Evolutionary conservation across 768 basidiomycete species (phyloP).

Genomic region (Leccinum uliginosum): DNA sequence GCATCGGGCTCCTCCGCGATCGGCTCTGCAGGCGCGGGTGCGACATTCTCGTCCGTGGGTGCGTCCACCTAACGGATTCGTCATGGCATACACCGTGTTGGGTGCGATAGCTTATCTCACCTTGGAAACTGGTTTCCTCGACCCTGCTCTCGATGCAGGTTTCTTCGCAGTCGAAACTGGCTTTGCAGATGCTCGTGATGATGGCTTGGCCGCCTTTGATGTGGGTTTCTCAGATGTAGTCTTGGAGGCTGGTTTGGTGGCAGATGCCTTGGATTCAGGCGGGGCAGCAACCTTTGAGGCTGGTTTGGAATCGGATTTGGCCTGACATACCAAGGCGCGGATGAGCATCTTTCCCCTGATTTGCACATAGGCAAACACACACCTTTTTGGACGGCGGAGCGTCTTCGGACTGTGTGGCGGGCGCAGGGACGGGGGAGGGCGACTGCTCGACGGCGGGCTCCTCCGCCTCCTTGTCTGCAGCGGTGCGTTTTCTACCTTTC

Average conservation of each 20-base stretch:
- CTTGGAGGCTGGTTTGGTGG: slow-evolving; percentile 29
- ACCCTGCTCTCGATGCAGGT: slow-evolving; percentile 54
- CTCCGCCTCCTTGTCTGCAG: slow-evolving; percentile 38
- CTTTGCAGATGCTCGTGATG: slow-evolving; percentile 38
- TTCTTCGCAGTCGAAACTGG: slow-evolving; percentile 46
- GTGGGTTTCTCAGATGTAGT: slow-evolving; percentile 38
- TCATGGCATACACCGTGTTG: neutral
- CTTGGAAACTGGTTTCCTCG: slow-evolving; percentile 65
- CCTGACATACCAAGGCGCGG: slow-evolving; percentile 24
- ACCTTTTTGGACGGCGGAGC: slow-evolving; percentile 68
- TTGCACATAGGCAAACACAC: slow-evolving; percentile 4
- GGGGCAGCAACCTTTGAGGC: slow-evolving; percentile 26
- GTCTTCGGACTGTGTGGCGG: slow-evolving; percentile 34
- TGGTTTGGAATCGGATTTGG: slow-evolving; percentile 39
- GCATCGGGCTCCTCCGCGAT: slow-evolving; percentile 56
- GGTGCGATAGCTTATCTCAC: slow-evolving; percentile 23
- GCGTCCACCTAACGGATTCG: slow-evolving; percentile 29
- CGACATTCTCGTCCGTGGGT: slow-evolving; percentile 35
- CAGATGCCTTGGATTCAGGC: slow-evolving; percentile 32
- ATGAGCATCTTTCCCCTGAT: neutral
- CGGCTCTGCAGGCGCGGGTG: slow-evolving; percentile 37
- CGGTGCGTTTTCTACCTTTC: slow-evolving; percentile 53
- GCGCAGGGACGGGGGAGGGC: slow-evolving; percentile 26
- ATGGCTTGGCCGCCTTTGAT: slow-evolving; percentile 37
- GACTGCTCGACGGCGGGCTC: slow-evolving; percentile 27